These are phyloP conservation scores for Coemansia sp. DNA, from an alignment of 192 early-diverging fungal genomes.

Conservation along the genomic window DNA sequence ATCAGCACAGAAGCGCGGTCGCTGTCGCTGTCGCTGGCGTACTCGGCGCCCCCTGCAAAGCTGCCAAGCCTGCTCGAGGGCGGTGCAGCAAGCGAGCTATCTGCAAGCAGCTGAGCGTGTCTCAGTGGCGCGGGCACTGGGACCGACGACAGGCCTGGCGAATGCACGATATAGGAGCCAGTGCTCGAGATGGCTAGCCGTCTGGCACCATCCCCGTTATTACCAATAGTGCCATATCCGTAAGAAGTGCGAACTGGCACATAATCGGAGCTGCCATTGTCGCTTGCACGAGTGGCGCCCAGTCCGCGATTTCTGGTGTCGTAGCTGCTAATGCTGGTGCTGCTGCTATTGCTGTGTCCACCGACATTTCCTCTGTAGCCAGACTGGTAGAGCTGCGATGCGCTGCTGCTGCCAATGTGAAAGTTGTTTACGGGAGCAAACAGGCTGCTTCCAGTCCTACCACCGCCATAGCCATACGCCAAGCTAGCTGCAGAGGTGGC, in stretches of 20 bases:
- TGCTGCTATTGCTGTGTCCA: background rate
- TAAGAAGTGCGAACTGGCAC: conserved; percentile 4
- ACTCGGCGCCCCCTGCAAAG: background rate
- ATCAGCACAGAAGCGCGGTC: conserved; percentile 4
- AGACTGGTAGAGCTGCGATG: conserved; percentile 3
- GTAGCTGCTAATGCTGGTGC: conserved; percentile 5
- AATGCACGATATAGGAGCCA: background rate
- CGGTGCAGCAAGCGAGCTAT: background rate
- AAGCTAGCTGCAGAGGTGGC: background rate
- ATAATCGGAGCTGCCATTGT: conserved; percentile 10
- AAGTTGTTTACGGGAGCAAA: conserved; percentile 42
- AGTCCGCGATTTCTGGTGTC: conserved; percentile 1
- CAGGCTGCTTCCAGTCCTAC: conserved; percentile 3
- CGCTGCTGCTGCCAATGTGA: conserved; percentile 5
- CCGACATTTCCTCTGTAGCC: background rate
- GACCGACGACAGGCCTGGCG: background rate
- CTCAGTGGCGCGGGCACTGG: conserved; percentile 4
- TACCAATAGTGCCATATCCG: too few species aligned
- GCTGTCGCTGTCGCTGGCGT: background rate
- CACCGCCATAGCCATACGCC: conserved; percentile 1
- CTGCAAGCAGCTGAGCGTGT: background rate
- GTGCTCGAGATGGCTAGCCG: conserved; percentile 8
- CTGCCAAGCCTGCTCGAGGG: background rate
- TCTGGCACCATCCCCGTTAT: conserved; percentile 12
- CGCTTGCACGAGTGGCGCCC: background rate